Conservation (phyloP, 257 asterid species). For the Solanum sejunctum region DNA sequence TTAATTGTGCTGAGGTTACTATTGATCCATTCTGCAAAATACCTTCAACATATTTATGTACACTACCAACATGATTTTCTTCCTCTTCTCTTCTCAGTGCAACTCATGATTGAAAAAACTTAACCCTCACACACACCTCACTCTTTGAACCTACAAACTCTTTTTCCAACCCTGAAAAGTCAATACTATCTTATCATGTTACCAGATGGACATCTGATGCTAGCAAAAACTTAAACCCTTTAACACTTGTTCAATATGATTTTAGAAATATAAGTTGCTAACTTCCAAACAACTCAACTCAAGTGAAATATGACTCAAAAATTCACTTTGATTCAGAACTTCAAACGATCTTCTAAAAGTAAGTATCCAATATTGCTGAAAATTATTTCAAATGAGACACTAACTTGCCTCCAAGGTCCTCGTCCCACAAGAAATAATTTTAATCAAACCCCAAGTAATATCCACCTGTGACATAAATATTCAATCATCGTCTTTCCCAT, state of each 20-base stretch:
- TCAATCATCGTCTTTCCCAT: too few species aligned
- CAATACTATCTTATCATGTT: slow-evolving; percentile 3
- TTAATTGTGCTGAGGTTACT: slow-evolving; percentile 19
- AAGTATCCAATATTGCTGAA: too few species aligned
- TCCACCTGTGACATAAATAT: too few species aligned
- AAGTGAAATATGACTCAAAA: background rate
- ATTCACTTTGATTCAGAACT: background rate
- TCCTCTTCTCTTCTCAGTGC: slow-evolving; percentile 4
- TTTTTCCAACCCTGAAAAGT: background rate
- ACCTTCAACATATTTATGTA: slow-evolving; percentile 36
- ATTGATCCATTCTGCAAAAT: slow-evolving; percentile 41
- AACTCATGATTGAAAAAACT: background rate
- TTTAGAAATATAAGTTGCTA: background rate
- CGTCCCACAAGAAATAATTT: slow-evolving; percentile 79
- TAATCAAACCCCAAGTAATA: slow-evolving; percentile 12
- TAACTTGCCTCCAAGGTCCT: slow-evolving; percentile 76
- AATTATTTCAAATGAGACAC: background rate
- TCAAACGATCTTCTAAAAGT: background rate
- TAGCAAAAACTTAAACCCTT: slow-evolving; percentile 2
- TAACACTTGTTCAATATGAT: slow-evolving; percentile 2
- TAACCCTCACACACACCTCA: background rate
- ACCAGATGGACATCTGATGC: background rate
- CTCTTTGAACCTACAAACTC: background rate
- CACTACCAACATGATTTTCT: slow-evolving; percentile 12
- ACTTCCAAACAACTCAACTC: background rate